These are phyloP conservation scores for Licmophora abbreviata DNA, from an alignment of 108 stramenopile genomes.

Conservation along the genomic window DNA sequence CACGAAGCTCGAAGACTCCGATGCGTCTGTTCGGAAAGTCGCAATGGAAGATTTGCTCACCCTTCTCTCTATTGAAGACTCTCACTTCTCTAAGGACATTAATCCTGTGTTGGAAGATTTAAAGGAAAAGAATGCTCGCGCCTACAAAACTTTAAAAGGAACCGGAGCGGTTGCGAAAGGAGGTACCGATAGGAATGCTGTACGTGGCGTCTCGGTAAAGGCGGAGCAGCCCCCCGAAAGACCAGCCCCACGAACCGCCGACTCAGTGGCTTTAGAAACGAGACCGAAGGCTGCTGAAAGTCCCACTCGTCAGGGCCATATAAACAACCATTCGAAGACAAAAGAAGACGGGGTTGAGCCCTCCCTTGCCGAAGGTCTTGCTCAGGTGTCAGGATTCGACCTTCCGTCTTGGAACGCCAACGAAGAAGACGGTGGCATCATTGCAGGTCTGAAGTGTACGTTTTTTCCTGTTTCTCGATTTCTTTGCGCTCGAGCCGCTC, in stretches of 20 bases:
- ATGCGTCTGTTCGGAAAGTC: conserved; percentile 61
- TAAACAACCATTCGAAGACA: background rate
- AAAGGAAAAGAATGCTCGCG: conserved; percentile 49
- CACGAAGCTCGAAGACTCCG: conserved; percentile 63
- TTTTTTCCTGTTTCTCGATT: conserved; percentile 2
- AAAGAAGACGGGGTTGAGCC: conserved; percentile 6
- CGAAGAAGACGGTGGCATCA: conserved; percentile 54
- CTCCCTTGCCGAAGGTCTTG: conserved; percentile 45
- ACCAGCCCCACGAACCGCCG: background rate
- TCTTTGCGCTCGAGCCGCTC: background rate
- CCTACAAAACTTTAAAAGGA: conserved; percentile 46
- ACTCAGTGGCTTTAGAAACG: background rate
- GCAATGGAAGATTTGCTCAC: conserved; percentile 39
- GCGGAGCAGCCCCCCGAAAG: background rate
- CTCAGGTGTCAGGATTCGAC: conserved; percentile 20
- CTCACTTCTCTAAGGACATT: conserved; percentile 14
- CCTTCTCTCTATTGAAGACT: conserved; percentile 37
- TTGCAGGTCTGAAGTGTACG: conserved; percentile 68
- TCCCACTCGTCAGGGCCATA: no score
- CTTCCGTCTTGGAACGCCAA: conserved; percentile 66
- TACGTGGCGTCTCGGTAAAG: conserved; percentile 6
- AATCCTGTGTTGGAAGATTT: conserved; percentile 27
- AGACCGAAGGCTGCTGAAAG: background rate
- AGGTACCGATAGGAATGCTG: no score
- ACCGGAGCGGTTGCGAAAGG: background rate